A percentile compares a stretch with the other conserved stretches of the same genome.
These are phyloP conservation scores for Metrosideros polymorpha DNA, from an alignment of 441 rosid genomes.

Conservation along the genomic window DNA sequence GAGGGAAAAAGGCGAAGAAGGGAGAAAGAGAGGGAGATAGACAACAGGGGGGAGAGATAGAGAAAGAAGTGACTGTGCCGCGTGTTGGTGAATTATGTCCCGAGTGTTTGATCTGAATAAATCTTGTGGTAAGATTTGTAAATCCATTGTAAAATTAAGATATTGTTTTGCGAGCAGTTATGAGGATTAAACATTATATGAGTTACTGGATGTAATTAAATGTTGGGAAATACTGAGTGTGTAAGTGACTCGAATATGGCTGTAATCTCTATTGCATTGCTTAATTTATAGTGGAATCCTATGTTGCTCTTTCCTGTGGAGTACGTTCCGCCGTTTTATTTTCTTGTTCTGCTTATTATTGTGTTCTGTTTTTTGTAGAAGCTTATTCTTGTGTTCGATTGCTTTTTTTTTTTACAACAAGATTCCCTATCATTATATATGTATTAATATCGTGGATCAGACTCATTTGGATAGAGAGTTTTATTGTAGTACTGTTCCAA, in stretches of 20 bases:
- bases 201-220: neutral
- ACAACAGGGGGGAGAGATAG: neutral
- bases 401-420: too few species aligned
- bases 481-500: neutral
- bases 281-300: too few species aligned
- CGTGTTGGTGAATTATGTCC: neutral
- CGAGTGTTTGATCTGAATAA: neutral
- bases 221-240: neutral
- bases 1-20: neutral
- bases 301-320: neutral
- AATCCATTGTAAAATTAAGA: neutral
- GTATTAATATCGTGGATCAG: rapidly evolving
- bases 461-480: neutral
- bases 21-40: neutral
- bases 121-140: neutral
- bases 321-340: neutral
- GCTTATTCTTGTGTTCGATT: neutral
- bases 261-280: neutral
- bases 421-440: too few species aligned
- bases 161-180: neutral
- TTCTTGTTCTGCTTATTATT: neutral
- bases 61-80: neutral
- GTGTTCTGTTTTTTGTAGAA: too few species aligned
- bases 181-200: neutral
- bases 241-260: neutral